Percentiles rank a stretch among this genome's conserved stretches.
phyloP scores from a whole-genome alignment of 306 rosid species.

The Trifolium subterraneum region DNA sequence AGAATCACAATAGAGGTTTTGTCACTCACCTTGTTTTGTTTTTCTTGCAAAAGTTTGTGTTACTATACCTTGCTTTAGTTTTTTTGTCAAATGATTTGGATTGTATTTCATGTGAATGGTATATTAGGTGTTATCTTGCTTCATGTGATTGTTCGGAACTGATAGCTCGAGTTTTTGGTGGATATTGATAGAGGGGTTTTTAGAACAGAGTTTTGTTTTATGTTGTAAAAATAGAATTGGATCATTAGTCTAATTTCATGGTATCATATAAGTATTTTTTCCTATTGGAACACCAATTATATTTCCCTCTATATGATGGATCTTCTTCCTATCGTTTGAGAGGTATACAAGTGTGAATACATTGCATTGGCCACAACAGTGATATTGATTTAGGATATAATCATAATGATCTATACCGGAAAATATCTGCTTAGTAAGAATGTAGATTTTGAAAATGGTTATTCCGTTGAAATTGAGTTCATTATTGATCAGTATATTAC shows the following conservation, averaged over 20 bases:
- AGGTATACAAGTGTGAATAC: slow-evolving; percentile 1
- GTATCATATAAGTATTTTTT: not conserved
- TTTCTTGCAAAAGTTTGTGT: not conserved
- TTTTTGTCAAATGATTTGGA: slow-evolving; percentile 35
- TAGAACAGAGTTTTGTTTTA: not conserved
- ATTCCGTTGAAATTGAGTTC: not conserved
- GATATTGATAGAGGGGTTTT: slow-evolving; percentile 32
- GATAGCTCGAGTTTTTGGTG: not conserved
- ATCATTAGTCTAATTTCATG: slow-evolving; percentile 13
- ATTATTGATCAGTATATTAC: not conserved
- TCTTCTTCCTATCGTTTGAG: not conserved
- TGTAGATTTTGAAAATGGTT: slow-evolving; percentile 3
- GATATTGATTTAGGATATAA: slow-evolving; percentile 12
- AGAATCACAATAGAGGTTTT: slow-evolving; percentile 45
- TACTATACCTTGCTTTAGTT: not conserved
- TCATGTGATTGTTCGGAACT: not conserved
- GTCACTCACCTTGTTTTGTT: not conserved
- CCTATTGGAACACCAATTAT: not conserved
- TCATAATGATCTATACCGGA: not conserved
- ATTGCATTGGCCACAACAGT: not conserved
- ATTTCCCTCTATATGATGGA: not conserved
- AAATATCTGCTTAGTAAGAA: not conserved
- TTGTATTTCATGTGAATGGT: slow-evolving; percentile 27
- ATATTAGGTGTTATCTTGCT: slow-evolving; percentile 16
- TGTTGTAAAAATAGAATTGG: slow-evolving; percentile 27